phyloP scores from a whole-genome alignment of 2,329 filamentous ascomycete species.

The Daldinia eschscholtzii region DNA sequence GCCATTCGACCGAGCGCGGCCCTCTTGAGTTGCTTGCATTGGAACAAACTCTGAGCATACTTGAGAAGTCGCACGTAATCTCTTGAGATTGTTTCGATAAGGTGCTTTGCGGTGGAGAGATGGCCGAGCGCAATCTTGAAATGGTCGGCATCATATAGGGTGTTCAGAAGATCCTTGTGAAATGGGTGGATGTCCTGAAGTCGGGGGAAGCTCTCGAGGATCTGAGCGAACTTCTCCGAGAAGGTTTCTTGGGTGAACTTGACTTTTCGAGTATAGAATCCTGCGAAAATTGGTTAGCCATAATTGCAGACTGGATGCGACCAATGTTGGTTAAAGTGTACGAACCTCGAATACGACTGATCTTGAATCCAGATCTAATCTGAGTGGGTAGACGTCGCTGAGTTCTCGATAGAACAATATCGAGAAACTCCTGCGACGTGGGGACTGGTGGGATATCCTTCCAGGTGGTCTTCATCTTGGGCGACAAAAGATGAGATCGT shows the following conservation, averaged over 20 bases:
- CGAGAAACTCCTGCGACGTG: constrained; percentile 93
- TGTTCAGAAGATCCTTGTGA: constrained; percentile 91
- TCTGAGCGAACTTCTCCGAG: constrained; percentile 89
- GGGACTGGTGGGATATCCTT: constrained; percentile 89
- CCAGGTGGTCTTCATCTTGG: constrained; percentile 73
- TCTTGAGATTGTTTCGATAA: constrained; percentile 95
- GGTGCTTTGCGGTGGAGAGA: constrained; percentile 92
- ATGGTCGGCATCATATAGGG: constrained; percentile 97
- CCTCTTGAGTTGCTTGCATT: constrained; percentile 98
- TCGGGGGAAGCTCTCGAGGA: constrained; percentile 92
- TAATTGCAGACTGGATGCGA: neutral
- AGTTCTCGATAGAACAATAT: constrained; percentile 94
- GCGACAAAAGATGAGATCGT: constrained; percentile 46
- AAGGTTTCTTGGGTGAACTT: constrained; percentile 99
- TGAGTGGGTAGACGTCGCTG: constrained; percentile 94
- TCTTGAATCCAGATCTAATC: constrained; percentile 96
- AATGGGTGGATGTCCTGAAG: constrained; percentile 96
- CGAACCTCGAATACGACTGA: constrained; percentile 83
- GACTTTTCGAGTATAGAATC: constrained; percentile 96
- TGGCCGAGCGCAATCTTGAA: constrained; percentile 97
- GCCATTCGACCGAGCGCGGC: constrained; percentile 98
- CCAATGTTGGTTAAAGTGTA: constrained; percentile 4
- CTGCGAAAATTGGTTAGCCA: constrained; percentile 48
- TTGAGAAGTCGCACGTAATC: constrained; percentile 97
- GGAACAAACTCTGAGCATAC: constrained; percentile 96